A percentile compares a stretch with the other conserved stretches of the same genome.
Evolutionary conservation across 345 rosid species (phyloP).

Genomic region (Bruguiera sexangula): DNA sequence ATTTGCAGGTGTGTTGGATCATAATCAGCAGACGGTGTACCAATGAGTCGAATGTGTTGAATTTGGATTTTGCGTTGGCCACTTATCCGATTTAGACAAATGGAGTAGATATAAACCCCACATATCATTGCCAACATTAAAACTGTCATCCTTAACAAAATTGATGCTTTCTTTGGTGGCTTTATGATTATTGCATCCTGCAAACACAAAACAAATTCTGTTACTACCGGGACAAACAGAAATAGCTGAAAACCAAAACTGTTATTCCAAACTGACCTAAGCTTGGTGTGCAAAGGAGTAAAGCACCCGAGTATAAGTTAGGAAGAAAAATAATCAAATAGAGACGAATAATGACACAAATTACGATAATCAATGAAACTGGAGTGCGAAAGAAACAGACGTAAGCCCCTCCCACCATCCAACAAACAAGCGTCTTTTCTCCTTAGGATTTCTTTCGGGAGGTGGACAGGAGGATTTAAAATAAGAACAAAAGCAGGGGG

Average conservation of each 20-base stretch:
- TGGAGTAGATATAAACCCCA: conserved; percentile 61
- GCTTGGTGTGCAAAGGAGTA: background rate
- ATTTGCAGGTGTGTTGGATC: conserved; percentile 20
- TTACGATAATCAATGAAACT: too few species aligned
- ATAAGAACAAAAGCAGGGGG: background rate
- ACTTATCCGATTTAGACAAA: conserved; percentile 68
- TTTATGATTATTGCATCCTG: conserved; percentile 67
- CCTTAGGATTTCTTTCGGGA: too few species aligned
- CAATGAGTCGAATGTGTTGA: conserved; percentile 45
- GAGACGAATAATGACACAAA: too few species aligned
- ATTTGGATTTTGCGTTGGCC: conserved; percentile 26
- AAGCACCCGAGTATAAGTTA: too few species aligned
- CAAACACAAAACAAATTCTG: conserved; percentile 11
- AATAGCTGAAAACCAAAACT: conserved; percentile 13
- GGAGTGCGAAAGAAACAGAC: too few species aligned
- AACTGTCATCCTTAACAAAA: conserved; percentile 67
- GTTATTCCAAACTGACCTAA: conserved; percentile 8
- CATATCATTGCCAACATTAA: conserved; percentile 66
- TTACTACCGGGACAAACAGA: background rate
- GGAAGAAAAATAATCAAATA: too few species aligned
- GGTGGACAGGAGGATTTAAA: background rate
- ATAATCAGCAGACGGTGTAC: conserved; percentile 25
- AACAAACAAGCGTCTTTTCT: too few species aligned
- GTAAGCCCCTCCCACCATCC: too few species aligned
- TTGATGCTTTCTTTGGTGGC: conserved; percentile 66